Evolutionary conservation across 331 rosid species (phyloP), one percentile per base, ranked within the genome.

Genomic region (Phaseolus coccineus): DNA sequence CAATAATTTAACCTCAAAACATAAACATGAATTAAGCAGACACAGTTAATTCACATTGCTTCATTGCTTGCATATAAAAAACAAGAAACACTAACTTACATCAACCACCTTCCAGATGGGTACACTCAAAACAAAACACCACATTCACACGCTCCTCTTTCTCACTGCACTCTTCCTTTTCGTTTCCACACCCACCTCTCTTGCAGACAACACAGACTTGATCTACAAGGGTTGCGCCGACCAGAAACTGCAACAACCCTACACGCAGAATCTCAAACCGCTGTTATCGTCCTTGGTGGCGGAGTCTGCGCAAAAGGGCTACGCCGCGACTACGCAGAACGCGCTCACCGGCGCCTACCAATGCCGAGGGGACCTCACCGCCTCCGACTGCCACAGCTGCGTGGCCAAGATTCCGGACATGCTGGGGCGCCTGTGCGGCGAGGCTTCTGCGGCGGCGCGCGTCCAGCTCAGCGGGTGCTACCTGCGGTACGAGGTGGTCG

Each of bases 311-410:
- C 91, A 93, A 5, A 91, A 93, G 74, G 28, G 74, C 19, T 95
- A 87, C 93, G 84, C 80, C 86, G 27, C 91, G 52, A 75, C 87
- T 8, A 84, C 91, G 71, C 85, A 71, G 55, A 83, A 39, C 70
- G 77, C 85, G 15, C 62, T 95, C 52, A 55, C 58, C 22, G 99
- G 93, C 4, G 62, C 76, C n/a, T 95, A 86, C 85, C 98, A 95
- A 89, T 95, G 99, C 88, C 82, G 99, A 52, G 99, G 97, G 0
- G 99, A 95, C 84, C 97, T 95, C 75, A 16, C 88, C 4, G 59
- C 61, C 71, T 69, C 85, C 15, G 84, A 95, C 15, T 95, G 99
- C 87, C 69, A 72, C 87, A 51, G 11, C 74, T 93, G 97, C 47
- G 88, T 95, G 22, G 71, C 80, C 76, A 90, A 80, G 74, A 85